phyloP scores from a whole-genome alignment of 2,329 filamentous ascomycete genomes.

The Neonectria ditissima region DNA sequence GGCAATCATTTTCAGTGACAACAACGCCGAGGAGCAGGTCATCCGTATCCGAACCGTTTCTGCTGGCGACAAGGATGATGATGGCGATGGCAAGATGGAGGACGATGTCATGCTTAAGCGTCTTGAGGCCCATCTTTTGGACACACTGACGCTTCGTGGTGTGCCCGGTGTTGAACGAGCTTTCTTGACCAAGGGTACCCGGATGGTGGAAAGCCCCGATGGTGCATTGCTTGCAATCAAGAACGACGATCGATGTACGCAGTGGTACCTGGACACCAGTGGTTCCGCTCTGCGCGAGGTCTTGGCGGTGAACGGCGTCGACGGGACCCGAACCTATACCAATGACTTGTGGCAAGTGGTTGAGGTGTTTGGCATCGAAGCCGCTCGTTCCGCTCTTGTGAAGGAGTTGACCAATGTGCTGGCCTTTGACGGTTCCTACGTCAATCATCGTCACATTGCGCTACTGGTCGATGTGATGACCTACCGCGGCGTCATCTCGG shows the following conservation, averaged over 20 bases:
- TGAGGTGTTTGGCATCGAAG: slow-evolving; percentile 96
- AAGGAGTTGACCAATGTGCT: slow-evolving; percentile 92
- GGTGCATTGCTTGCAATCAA: slow-evolving; percentile 81
- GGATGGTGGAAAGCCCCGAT: slow-evolving; percentile 74
- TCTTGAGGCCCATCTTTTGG: slow-evolving; percentile 89
- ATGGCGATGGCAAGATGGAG: slow-evolving; percentile 71
- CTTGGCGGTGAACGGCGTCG: slow-evolving; percentile 87
- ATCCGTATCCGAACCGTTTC: slow-evolving; percentile 88
- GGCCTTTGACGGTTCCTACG: slow-evolving; percentile 98
- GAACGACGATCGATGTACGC: slow-evolving; percentile 79
- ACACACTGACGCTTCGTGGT: slow-evolving; percentile 91
- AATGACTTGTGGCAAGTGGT: slow-evolving; percentile 97
- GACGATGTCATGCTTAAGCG: slow-evolving; percentile 95
- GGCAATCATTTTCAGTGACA: slow-evolving; percentile 95
- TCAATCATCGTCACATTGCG: slow-evolving; percentile 97
- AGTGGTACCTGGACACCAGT: slow-evolving; percentile 96
- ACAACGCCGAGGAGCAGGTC: slow-evolving; percentile 95
- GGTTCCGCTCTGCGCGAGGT: slow-evolving; percentile 89
- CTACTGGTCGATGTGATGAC: slow-evolving; percentile 98
- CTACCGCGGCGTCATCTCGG: slow-evolving; percentile 91
- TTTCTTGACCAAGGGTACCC: slow-evolving; percentile 87
- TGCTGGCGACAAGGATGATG: slow-evolving; percentile 77
- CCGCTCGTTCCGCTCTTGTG: slow-evolving; percentile 86
- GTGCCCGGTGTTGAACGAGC: slow-evolving; percentile 89
- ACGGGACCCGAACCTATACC: slow-evolving; percentile 86